phyloP scores from a whole-genome alignment of 2,329 filamentous ascomycete species.

The Fusarium concolor region DNA sequence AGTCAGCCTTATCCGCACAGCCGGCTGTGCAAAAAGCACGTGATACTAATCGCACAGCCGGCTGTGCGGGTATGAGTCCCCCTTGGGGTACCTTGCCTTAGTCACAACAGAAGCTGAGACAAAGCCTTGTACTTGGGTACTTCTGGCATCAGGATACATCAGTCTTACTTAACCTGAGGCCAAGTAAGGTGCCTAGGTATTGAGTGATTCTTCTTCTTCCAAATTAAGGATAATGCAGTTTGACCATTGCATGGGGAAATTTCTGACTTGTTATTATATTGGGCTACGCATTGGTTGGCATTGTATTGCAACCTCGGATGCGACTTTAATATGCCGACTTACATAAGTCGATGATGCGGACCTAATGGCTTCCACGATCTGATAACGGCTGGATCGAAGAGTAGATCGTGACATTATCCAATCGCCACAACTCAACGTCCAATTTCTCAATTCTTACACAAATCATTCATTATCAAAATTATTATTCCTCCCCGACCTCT shows the following conservation, averaged over 20 bases:
- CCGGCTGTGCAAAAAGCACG: no score
- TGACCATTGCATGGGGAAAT: background rate
- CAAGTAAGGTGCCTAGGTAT: background rate
- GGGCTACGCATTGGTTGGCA: no score
- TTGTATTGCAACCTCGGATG: background rate
- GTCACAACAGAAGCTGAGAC: constrained; percentile 19
- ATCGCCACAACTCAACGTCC: constrained; percentile 3
- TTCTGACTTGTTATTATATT: background rate
- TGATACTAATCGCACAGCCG: no score
- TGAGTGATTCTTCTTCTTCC: background rate
- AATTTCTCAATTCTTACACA: background rate
- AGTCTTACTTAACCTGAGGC: background rate
- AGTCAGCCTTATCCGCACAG: no score
- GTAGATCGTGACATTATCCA: constrained; percentile 5
- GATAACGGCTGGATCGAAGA: constrained; percentile 21
- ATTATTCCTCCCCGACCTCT: background rate
- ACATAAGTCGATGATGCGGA: constrained; percentile 33
- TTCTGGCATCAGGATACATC: constrained; percentile 22
- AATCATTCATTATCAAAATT: background rate
- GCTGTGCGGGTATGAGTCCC: no score
- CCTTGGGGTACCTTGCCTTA: constrained; percentile 40
- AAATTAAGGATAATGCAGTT: background rate
- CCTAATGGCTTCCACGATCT: constrained; percentile 19
- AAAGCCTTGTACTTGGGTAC: constrained; percentile 7
- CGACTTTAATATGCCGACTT: background rate